Evolutionary conservation across 2,329 filamentous ascomycete species (phyloP).

Genomic region (Xylaria sp.): DNA sequence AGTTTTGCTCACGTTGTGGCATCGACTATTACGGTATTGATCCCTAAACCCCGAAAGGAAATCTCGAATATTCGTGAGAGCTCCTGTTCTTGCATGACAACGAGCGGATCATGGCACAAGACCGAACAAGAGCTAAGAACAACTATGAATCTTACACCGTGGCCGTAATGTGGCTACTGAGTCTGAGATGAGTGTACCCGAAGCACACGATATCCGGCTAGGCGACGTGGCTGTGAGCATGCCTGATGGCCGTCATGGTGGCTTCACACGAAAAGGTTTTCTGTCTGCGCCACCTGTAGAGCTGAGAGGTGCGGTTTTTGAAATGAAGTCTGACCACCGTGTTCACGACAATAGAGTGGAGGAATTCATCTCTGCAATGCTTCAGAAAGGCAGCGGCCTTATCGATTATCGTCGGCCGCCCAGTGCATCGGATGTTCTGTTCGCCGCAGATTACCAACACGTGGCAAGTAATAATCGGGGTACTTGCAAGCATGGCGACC

Average conservation of each 20-base stretch:
- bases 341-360: slow-evolving; percentile 29
- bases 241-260: slow-evolving; percentile 19
- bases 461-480: not conserved
- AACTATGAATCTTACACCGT: slow-evolving; percentile 43
- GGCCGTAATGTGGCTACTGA: slow-evolving; percentile 44
- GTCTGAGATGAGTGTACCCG: slow-evolving; percentile 43
- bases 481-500: slow-evolving; percentile 30
- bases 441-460: slow-evolving; percentile 30
- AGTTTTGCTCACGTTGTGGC: not conserved
- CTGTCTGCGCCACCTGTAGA: slow-evolving; percentile 34
- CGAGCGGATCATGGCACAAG: not conserved
- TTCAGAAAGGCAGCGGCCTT: slow-evolving; percentile 28
- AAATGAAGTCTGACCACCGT: slow-evolving; percentile 39
- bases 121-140: slow-evolving; percentile 12
- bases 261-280: slow-evolving; percentile 37
- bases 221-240: slow-evolving; percentile 35
- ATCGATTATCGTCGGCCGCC: slow-evolving; percentile 32
- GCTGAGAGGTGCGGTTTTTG: slow-evolving; percentile 35
- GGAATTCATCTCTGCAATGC: slow-evolving; percentile 25
- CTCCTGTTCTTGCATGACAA: not conserved
- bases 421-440: slow-evolving; percentile 34
- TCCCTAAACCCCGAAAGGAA: not conserved
- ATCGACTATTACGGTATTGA: not conserved
- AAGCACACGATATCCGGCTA: slow-evolving; percentile 31
- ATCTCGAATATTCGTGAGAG: not conserved